phyloP scores from a whole-genome alignment of 345 rosid species.

The Gossypium stocksii region DNA sequence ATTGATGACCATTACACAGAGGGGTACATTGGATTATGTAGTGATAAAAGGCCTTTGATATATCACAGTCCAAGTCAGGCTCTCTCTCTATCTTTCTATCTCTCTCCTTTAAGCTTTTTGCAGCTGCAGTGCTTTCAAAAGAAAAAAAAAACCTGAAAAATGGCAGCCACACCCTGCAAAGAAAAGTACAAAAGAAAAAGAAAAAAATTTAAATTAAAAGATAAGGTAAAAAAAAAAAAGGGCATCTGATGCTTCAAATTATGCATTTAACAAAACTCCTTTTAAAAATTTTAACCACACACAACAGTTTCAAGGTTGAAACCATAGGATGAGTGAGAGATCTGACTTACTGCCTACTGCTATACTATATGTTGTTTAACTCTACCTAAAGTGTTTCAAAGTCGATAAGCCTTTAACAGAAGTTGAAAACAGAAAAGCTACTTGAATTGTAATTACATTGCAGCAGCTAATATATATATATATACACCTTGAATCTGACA shows the following conservation, averaged over 20 bases:
- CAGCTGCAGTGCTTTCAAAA: slow-evolving; percentile 51
- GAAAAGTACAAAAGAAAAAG: slow-evolving; percentile 24
- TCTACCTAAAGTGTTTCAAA: slow-evolving; percentile 15
- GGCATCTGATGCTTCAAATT: slow-evolving; percentile 32
- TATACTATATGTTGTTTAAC: not conserved
- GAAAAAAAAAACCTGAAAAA: slow-evolving; percentile 48
- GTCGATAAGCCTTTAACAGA: slow-evolving; percentile 20
- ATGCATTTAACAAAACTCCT: not conserved
- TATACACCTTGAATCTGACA: slow-evolving; percentile 21
- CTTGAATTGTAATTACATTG: not conserved
- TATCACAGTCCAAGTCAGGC: slow-evolving; percentile 84
- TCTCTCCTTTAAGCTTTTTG: slow-evolving; percentile 49
- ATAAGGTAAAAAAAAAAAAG: not conserved
- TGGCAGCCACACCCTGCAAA: slow-evolving; percentile 49
- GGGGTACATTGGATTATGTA: slow-evolving; percentile 39
- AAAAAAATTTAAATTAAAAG: not conserved
- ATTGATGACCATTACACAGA: slow-evolving; percentile 55
- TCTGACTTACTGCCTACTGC: slow-evolving; percentile 12
- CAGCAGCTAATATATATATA: not conserved
- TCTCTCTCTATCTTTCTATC: slow-evolving; percentile 24
- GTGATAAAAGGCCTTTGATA: slow-evolving; percentile 43
- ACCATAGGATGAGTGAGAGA: not conserved
- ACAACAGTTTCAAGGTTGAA: not conserved
- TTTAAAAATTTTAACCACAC: slow-evolving; percentile 2
- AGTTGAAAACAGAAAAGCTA: not conserved